Evolutionary conservation across 2,329 filamentous ascomycete species (phyloP).

Genomic region (Fusarium nanum): DNA sequence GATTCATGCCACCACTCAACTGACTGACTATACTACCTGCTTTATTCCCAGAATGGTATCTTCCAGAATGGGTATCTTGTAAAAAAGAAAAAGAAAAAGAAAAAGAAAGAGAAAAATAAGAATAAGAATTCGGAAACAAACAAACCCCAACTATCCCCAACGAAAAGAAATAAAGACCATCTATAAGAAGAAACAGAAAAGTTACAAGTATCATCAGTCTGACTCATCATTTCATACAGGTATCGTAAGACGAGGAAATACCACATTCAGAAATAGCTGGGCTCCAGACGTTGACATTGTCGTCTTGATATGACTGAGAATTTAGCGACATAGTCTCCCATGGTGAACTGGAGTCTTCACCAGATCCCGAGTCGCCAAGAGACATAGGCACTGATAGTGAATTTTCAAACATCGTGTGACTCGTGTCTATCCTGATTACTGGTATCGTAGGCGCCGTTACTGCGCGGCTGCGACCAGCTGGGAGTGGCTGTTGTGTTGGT

Average conservation of each 20-base stretch:
- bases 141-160: not conserved
- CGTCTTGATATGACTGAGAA: conserved; percentile 33
- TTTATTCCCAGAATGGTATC: not conserved
- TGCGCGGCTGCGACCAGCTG: conserved; percentile 1
- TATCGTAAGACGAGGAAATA: conserved; percentile 21
- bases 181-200: not conserved
- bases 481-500: conserved; percentile 6
- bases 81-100: not conserved
- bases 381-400: conserved; percentile 5
- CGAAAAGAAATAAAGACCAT: not conserved
- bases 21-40: not conserved
- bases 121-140: conserved; percentile 1
- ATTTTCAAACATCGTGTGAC: conserved; percentile 20
- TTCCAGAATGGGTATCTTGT: conserved; percentile 10
- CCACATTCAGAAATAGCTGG: conserved; percentile 27
- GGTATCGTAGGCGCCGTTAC: conserved; percentile 22
- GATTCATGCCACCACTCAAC: conserved; percentile 12
- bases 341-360: conserved; percentile 29
- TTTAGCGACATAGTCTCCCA: conserved; percentile 26
- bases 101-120: conserved; percentile 2
- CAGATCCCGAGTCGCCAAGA: conserved; percentile 28
- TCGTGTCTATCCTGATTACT: conserved; percentile 24
- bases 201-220: not conserved
- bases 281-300: conserved; percentile 22
- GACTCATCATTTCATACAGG: conserved; percentile 20